These are phyloP conservation scores for Collybiopsis confluens DNA, from an alignment of 768 basidiomycete genomes.

Conservation along the genomic window DNA sequence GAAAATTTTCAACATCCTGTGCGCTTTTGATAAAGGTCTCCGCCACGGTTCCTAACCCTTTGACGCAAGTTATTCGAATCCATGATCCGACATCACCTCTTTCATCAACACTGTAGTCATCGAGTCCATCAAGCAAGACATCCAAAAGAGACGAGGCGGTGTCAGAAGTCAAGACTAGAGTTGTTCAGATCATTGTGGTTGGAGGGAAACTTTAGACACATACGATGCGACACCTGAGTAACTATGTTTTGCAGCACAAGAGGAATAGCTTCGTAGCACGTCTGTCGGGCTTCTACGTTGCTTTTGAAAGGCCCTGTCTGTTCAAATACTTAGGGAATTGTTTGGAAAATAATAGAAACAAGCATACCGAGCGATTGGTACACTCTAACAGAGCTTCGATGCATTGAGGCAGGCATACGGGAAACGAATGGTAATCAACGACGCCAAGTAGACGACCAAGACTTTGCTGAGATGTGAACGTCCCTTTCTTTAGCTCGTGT, in stretches of 20 bases:
- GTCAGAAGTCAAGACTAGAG: slow-evolving; percentile 44
- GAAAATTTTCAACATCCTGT: slow-evolving; percentile 37
- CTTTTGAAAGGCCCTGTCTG: slow-evolving; percentile 18
- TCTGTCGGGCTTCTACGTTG: slow-evolving; percentile 58
- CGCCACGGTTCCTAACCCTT: slow-evolving; percentile 53
- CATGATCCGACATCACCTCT: slow-evolving; percentile 97
- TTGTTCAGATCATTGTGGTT: neutral
- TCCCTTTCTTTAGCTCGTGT: slow-evolving; percentile 50
- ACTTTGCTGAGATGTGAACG: slow-evolving; percentile 63
- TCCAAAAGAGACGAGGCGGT: slow-evolving; percentile 46
- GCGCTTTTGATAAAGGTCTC: slow-evolving; percentile 47
- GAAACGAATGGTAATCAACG: slow-evolving; percentile 57
- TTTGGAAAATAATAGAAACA: slow-evolving; percentile 7
- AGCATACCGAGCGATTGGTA: slow-evolving; percentile 51
- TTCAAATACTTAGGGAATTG: slow-evolving; percentile 16
- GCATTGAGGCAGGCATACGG: slow-evolving; percentile 49
- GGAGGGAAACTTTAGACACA: slow-evolving; percentile 12
- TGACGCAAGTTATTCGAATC: slow-evolving; percentile 78
- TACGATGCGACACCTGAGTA: slow-evolving; percentile 41
- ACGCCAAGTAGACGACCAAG: slow-evolving; percentile 66
- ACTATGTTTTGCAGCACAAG: slow-evolving; percentile 36
- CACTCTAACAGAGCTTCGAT: slow-evolving; percentile 56
- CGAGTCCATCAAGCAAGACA: slow-evolving; percentile 64
- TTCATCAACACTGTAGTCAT: slow-evolving; percentile 91
- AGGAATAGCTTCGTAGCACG: slow-evolving; percentile 38